Evolutionary conservation across 202 grass and related monocot genomes (phyloP), one percentile per base, ranked within the genome.

Genomic region (Eragrostis tef): DNA sequence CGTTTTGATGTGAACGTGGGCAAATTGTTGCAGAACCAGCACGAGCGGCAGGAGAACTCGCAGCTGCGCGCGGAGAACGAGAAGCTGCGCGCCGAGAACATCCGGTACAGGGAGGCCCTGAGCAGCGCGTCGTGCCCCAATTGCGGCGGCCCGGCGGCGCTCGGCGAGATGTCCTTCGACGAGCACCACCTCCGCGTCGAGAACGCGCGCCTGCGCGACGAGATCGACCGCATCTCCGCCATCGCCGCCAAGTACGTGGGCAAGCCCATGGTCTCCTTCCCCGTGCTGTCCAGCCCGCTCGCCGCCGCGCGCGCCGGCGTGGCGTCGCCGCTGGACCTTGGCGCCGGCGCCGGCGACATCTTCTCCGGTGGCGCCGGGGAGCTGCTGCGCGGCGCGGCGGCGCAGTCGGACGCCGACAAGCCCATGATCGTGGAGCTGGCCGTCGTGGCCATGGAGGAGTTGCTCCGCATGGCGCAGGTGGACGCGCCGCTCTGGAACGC

Each of bases 121-220:
- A 89, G 87, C 86, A 94, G 89, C 73, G 97, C 93, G n/a, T 96
- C 97, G 0, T 99, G 97, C 87, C 97, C 92, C 85, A 96, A 84
- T 84, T 99, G 97, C 77, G 97, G 97, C 54, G 93, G 93, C 2
- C 91, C 93, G 0, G 93, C 93, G 1, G 87, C 97, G 12, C 82
- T 99, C 68, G 93, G 97, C 15, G 97, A 96, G 93, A 99, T 99
- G 93, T 92, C 87, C 63, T 96, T 99, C 70, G 97, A 99, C 80
- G 97, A 99, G 71, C 97, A 99, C 81, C 97, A 99, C 67, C 97
- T 99, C 77, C 82, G 91, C 70, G 20, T 99, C 67, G 97, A 99
- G 83, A 99, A 99, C 45, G 87, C 81, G 6, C 80, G 93, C 2
- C 85, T 99, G 31, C 89, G 81, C 19, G 97, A 99, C 24, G 97